These are phyloP conservation scores for Chamaecrista fasciculata DNA, from an alignment of 306 rosid species.

Conservation along the genomic window DNA sequence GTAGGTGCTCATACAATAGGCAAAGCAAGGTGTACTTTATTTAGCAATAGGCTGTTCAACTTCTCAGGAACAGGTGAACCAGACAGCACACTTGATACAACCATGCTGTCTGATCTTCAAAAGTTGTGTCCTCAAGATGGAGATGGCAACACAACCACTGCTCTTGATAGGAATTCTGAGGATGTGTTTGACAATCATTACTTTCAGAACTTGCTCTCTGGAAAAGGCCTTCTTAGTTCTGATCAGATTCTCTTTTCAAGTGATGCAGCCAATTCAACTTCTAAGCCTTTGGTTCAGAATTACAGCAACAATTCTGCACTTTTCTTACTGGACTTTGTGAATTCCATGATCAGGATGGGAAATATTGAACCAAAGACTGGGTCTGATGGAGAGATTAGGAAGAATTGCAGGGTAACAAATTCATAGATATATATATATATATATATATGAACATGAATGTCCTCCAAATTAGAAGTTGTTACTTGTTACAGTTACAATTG, in stretches of 20 bases:
- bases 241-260: slow-evolving; percentile 68
- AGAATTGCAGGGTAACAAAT: slow-evolving; percentile 61
- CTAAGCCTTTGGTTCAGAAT: slow-evolving; percentile 52
- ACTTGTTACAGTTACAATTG: background rate
- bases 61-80: slow-evolving; percentile 58
- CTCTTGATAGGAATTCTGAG: slow-evolving; percentile 61
- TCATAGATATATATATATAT: slow-evolving; percentile 19
- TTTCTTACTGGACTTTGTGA: slow-evolving; percentile 58
- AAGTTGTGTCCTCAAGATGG: slow-evolving; percentile 56
- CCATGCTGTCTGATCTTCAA: slow-evolving; percentile 57
- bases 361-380: slow-evolving; percentile 63
- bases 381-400: slow-evolving; percentile 72
- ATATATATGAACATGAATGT: background rate
- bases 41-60: slow-evolving; percentile 72
- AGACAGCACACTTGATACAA: slow-evolving; percentile 55
- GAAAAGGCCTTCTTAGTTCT: slow-evolving; percentile 70
- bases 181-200: slow-evolving; percentile 89
- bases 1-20: slow-evolving; percentile 91
- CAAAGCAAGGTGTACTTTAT: slow-evolving; percentile 56
- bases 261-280: slow-evolving; percentile 41
- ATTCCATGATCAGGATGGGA: slow-evolving; percentile 84
- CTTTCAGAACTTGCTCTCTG: slow-evolving; percentile 56
- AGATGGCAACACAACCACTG: slow-evolving; percentile 56
- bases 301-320: slow-evolving; percentile 42
- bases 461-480: background rate